A percentile compares a stretch with the other conserved stretches of the same genome.
phyloP scores from a whole-genome alignment of 768 basidiomycete genomes.

The Psilocybe azurescens region DNA sequence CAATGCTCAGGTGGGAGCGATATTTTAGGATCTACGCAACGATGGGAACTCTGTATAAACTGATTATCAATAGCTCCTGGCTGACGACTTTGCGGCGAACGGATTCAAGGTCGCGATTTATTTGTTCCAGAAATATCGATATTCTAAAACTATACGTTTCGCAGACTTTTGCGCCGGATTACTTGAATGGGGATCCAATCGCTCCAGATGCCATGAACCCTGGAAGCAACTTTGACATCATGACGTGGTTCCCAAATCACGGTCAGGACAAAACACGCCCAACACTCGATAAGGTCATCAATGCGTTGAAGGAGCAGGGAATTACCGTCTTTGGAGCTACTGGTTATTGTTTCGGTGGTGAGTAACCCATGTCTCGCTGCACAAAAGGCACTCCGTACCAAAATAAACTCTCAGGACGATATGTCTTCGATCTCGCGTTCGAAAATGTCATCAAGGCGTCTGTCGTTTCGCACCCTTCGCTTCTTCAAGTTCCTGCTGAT shows the following conservation, averaged over 20 bases:
- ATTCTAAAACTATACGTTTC: neutral
- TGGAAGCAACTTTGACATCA: conserved; percentile 41
- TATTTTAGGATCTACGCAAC: neutral
- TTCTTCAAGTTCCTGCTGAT: conserved; percentile 63
- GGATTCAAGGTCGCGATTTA: conserved; percentile 43
- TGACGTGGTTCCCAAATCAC: conserved; percentile 51
- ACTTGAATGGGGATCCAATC: conserved; percentile 46
- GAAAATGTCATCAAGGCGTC: conserved; percentile 53
- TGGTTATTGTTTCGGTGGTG: conserved; percentile 76
- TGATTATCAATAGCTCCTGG: conserved; percentile 35
- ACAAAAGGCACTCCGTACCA: neutral
- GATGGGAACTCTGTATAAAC: neutral
- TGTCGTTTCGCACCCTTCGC: conserved; percentile 64
- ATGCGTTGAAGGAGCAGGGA: conserved; percentile 61
- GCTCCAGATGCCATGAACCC: conserved; percentile 40
- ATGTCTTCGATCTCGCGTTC: conserved; percentile 67
- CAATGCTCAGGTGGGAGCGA: conserved; percentile 47
- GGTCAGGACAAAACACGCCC: conserved; percentile 46
- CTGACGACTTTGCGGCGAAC: conserved; percentile 49
- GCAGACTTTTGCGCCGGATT: conserved; percentile 47
- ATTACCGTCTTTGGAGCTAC: conserved; percentile 61
- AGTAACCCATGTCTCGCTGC: conserved; percentile 14
- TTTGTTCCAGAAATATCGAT: neutral
- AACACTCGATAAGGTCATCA: conserved; percentile 58
- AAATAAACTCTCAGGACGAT: conserved; percentile 43